Base-by-base conservation (phyloP, 495 filamentous ascomycete species). In the Chaetomium fimeti region DNA sequence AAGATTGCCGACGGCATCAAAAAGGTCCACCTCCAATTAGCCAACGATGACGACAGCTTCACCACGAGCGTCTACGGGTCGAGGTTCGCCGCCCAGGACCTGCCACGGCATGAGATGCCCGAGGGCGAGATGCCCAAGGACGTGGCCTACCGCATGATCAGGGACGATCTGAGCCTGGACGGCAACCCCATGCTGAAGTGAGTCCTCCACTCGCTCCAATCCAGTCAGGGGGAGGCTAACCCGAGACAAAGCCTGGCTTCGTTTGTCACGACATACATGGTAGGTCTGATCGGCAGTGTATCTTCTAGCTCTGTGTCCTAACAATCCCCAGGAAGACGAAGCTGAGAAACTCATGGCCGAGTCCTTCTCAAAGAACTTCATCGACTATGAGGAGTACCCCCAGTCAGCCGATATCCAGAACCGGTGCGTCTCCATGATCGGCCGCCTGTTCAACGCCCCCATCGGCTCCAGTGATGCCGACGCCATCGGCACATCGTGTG, bases 121-220 rank as follows among this genome's bases (percentile, higher is more conserved):
- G 92, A 95, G 70, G 68, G 75, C 8, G 90, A 93, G 76, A 93
- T 93, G 91, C 91, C 91, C 49, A 88, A 86, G 63, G 90, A 95
- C 68, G 81, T 93, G n/a, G 92, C 92, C 15, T 93, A 95, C 75
- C 88, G 91, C 49, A 90, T 96, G 91, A 97, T 97, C 79, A 93
- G 92, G 78, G 92, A 97, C 72, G 91, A 97, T 71, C 76, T 96
- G 69, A 92, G 88, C 67, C 77, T 96, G 65, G 92, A 97, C 74
- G 90, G 90, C n/a, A 95, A 92, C 62, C 89, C 90, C 13, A 89
- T 90, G 83, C 83, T 92, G 63, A 93, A 95, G 86, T 89, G 83
- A 68, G 87, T 75, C 8, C 24, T 20, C 27, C 11, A 9, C 20
- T 20, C 11, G 11, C 7, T 18, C 4, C 13, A 51, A 47, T 47